Evolutionary conservation across 306 rosid species (phyloP), one percentile per base, ranked within the genome.

Genomic region (Rosa rugosa): DNA sequence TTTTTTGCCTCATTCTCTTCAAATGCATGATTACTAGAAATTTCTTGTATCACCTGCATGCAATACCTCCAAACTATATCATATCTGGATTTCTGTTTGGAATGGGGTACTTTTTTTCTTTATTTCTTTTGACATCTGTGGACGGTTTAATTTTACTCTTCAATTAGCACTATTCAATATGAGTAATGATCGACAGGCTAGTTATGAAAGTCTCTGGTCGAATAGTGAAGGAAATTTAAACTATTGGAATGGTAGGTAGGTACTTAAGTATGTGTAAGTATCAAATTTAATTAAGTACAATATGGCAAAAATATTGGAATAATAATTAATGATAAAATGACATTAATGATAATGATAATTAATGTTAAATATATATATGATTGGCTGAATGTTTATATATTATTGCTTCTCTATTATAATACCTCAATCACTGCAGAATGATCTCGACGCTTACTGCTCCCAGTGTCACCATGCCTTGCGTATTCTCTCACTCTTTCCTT

Each of bases 21-120:
- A 38, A 40, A 25, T 81, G 10, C 20, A 20, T 41, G 27, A 9
- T 77, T 62, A 2, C 27, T 42, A 47, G 49, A 13, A 5, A 11
- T 56, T 25, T 44, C 77, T 73, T 73, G 65, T 45, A 83, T 83
- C 5, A 83, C 82, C 82, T 82, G 67, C 57, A 27, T 16, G 22
- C 70, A 38, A 31, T 0, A 40, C 66, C 18, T 65, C 1, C 5
- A 65, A 34, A 11, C 23, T 60, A 65, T 34, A 34, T 34, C 68
- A 5, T 34, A 63, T 11, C 42, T 63, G 20, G 42, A 31, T 63
- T 16, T 13, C 13, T 63, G 8, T 2, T 23, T 1, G 2, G 8
- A 2, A 27, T 4, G 4, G 4, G 0, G 38, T 27, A 5, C 8
- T 57, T 8, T 4, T 12, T 31, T 25, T 11, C 16, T 23, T 25